phyloP scores from a whole-genome alignment of 2,329 filamentous ascomycete species.

The Penicillium nordicum region DNA sequence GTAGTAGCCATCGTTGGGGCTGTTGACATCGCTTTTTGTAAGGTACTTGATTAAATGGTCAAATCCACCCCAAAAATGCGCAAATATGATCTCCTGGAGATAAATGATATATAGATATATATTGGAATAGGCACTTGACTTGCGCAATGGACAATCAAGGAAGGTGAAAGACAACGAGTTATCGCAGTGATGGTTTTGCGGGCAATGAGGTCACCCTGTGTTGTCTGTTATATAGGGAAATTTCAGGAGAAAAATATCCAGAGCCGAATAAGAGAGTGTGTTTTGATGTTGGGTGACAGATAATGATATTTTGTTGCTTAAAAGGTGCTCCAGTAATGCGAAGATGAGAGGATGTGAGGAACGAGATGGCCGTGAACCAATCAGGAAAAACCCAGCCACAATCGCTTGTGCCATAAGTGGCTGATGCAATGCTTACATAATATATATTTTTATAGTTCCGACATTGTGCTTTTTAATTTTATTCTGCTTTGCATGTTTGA shows the following conservation, averaged over 20 bases:
- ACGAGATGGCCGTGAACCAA: constrained; percentile 1
- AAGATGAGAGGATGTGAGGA: constrained; percentile 2
- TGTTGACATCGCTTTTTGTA: neutral
- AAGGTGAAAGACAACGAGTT: neutral
- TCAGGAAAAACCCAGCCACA: constrained; percentile 5
- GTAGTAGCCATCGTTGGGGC: neutral
- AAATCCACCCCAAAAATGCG: neutral
- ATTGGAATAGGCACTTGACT: neutral
- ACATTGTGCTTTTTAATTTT: neutral
- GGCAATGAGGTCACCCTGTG: neutral
- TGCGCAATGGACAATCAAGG: neutral
- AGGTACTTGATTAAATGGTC: neutral
- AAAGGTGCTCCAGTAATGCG: neutral
- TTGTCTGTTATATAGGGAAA: neutral
- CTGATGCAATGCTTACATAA: neutral
- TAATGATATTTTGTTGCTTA: neutral
- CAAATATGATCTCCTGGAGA: neutral
- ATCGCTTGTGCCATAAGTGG: neutral
- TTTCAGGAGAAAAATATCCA: neutral
- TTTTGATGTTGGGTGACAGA: neutral
- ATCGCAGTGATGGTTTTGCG: neutral
- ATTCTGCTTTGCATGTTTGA: neutral
- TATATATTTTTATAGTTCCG: neutral
- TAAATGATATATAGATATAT: neutral
- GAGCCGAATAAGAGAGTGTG: neutral